phyloP scores from a whole-genome alignment of 2,329 filamentous ascomycete genomes.

The Diplodia seriata region DNA sequence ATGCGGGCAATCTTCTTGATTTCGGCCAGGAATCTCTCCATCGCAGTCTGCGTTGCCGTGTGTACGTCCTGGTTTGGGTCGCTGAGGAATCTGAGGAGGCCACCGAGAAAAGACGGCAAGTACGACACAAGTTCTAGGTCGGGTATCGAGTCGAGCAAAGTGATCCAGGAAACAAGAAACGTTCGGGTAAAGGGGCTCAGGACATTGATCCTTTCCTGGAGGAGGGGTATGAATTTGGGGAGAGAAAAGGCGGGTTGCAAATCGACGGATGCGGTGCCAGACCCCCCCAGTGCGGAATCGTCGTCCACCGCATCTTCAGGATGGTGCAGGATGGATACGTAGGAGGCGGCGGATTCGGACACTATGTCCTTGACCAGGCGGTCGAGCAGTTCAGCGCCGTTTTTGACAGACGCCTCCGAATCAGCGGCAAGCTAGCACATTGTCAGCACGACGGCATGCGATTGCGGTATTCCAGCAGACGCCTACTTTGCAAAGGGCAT shows the following conservation, averaged over 20 bases:
- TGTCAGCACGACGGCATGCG: slow-evolving; percentile 36
- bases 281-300: slow-evolving; percentile 40
- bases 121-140: slow-evolving; percentile 94
- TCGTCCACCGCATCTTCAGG: slow-evolving; percentile 61
- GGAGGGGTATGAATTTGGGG: slow-evolving; percentile 85
- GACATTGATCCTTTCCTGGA: slow-evolving; percentile 93
- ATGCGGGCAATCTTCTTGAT: slow-evolving; percentile 94
- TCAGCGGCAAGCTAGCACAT: slow-evolving; percentile 81
- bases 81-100: slow-evolving; percentile 88
- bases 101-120: slow-evolving; percentile 87
- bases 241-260: slow-evolving; percentile 91
- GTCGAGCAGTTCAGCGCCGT: slow-evolving; percentile 93
- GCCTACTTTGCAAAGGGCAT: slow-evolving; percentile 88
- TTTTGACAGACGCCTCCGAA: slow-evolving; percentile 96
- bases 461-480: neutral
- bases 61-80: slow-evolving; percentile 95
- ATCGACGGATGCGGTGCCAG: slow-evolving; percentile 40
- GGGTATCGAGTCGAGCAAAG: slow-evolving; percentile 91
- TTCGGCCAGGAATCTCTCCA: slow-evolving; percentile 90
- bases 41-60: slow-evolving; percentile 83
- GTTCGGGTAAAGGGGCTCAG: slow-evolving; percentile 93
- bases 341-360: slow-evolving; percentile 91
- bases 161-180: slow-evolving; percentile 96
- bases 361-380: slow-evolving; percentile 96
- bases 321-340: slow-evolving; percentile 84